Base-by-base conservation (phyloP, 2,329 filamentous ascomycete genomes). In the Aspergillus sp. region DNA sequence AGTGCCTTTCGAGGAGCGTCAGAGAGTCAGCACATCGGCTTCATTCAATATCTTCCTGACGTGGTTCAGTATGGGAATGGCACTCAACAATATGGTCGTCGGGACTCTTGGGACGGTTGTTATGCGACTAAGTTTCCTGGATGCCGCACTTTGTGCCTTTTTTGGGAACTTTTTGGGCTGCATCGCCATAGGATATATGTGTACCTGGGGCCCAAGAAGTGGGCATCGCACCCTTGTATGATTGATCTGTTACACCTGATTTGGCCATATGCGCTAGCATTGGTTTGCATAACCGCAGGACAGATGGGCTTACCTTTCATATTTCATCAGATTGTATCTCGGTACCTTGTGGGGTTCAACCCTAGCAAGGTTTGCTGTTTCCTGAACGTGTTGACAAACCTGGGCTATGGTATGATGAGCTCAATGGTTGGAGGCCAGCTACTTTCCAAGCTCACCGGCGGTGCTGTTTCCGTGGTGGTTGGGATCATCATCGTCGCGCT, bases 291-390 rank as follows among this genome's bases (percentile, higher is more conserved):
- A 17, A 28, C 15, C 28, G 49, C 31, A 28, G 41, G 28, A 4
- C 51, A 54, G 38, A 31, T 43, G 38, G 46, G 41, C 59, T 57
- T 17, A 47, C 53, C 60, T 69, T 23, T 54, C 28, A 66, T 63
- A 22, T 46, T 28, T 38, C 17, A 57, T 19, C 67, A 79, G 76
- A 77, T 80, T 45, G 71, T 79, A 47, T 68, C 72, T 22, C 76
- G 77, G 28, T 80, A 76, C 60, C 78, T 78, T 52, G 79, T 80
- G 77, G 79, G 79, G 6, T 80, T 79, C 62, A 79, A 76, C 45
- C 77, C 78, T 9, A 75, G 72, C 62, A 79, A 78, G 64, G 63
- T 79, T 38, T 76, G 68, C 69, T 78, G 71, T 64, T 68, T 73
- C 4, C 65, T 81, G 25, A 80, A 80, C 54, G 71, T 81, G 17